A percentile compares a stretch with the other conserved stretches of the same genome.
phyloP scores from a whole-genome alignment of 441 rosid genomes.

The Euphorbia corollata region DNA sequence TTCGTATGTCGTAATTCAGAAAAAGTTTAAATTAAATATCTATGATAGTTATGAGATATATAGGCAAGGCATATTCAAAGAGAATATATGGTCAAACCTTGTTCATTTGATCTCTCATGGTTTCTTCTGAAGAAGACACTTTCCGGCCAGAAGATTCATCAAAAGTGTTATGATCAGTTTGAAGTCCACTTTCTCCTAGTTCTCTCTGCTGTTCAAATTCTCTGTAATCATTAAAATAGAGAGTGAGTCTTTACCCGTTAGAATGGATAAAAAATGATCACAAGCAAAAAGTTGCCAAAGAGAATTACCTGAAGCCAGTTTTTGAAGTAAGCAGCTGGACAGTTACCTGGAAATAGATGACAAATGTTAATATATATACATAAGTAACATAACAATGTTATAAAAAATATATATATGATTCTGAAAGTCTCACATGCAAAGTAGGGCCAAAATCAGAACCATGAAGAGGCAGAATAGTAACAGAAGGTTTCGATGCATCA shows the following conservation, averaged over 20 bases:
- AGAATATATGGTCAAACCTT: conserved; percentile 37
- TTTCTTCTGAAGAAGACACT: conserved; percentile 52
- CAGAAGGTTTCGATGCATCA: conserved; percentile 80
- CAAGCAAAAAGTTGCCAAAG: not conserved
- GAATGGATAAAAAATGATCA: conserved; percentile 7
- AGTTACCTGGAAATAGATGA: conserved; percentile 54
- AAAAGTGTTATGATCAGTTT: conserved; percentile 54
- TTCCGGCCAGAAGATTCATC: conserved; percentile 54
- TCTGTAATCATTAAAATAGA: conserved; percentile 35
- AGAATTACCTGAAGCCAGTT: conserved; percentile 83
- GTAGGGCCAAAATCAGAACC: conserved; percentile 80
- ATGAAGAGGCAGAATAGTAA: conserved; percentile 61
- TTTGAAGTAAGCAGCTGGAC: conserved; percentile 94
- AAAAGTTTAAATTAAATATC: too few relatives aligned
- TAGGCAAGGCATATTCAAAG: too few relatives aligned
- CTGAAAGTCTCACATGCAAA: conserved; percentile 74
- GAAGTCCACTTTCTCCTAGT: conserved; percentile 76
- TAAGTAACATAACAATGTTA: conserved; percentile 1
- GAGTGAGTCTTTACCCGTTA: conserved; percentile 8
- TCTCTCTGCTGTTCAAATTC: conserved; percentile 99
- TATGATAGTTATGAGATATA: too few relatives aligned
- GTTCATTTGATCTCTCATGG: conserved; percentile 41
- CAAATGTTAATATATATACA: conserved; percentile 7
- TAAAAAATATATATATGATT: conserved; percentile 1
- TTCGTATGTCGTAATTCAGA: too few relatives aligned